Percentiles rank a stretch among this genome's conserved stretches.
Conservation (phyloP, 208 protist species). For the Acanthamoeba sp. region DNA sequence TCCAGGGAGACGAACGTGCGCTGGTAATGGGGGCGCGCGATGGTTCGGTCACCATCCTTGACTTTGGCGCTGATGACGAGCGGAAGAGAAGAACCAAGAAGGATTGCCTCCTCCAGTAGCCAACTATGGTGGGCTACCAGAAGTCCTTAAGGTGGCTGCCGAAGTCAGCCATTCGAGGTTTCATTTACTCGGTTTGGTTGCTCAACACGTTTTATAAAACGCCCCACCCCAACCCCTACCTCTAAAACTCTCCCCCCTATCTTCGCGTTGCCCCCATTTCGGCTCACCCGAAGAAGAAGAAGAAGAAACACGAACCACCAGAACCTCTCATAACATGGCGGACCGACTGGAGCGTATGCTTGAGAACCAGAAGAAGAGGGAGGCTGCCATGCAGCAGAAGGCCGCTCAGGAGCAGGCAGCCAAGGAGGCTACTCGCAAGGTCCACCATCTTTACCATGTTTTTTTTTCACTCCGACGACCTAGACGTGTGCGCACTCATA, state of each 20-base stretch:
- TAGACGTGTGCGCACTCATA: too few species aligned
- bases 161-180: neutral
- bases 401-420: neutral
- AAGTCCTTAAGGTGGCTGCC: neutral
- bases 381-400: conserved; percentile 36
- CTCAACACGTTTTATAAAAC: neutral
- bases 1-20: neutral
- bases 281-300: too few species aligned
- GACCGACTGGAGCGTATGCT: conserved; percentile 58
- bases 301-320: too few species aligned
- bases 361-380: conserved; percentile 61
- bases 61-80: neutral
- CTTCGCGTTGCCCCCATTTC: too few species aligned
- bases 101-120: neutral
- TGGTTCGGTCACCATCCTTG: neutral
- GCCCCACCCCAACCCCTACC: too few species aligned
- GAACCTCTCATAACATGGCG: neutral
- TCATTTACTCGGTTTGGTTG: neutral
- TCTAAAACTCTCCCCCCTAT: too few species aligned
- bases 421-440: neutral
- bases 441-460: neutral
- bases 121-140: too few species aligned
- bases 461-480: neutral
- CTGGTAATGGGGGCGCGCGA: neutral
- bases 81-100: neutral